These are phyloP conservation scores for Penicillium sp. DNA, from an alignment of 2,329 filamentous ascomycete species.

Conservation along the genomic window DNA sequence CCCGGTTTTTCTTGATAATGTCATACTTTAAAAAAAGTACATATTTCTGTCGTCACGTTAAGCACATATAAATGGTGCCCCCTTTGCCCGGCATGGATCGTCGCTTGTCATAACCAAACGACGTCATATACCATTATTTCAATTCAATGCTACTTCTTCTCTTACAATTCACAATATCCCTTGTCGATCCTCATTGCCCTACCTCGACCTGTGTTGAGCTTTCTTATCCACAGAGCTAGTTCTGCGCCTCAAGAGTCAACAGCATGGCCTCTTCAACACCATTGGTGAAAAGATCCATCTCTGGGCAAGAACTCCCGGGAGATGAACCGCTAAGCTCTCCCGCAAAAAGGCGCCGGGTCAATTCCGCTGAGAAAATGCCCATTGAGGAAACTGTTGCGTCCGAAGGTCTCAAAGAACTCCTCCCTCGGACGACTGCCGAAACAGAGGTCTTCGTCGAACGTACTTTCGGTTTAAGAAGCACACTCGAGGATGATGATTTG, in stretches of 20 bases:
- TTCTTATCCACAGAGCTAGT: background rate
- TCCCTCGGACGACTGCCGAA: background rate
- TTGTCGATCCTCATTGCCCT: background rate
- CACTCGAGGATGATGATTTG: background rate
- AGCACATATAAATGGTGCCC: background rate
- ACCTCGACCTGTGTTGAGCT: background rate
- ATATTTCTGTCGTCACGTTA: background rate
- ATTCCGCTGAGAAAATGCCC: background rate
- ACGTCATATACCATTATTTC: background rate
- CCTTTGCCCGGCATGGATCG: background rate
- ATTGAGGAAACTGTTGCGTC: background rate
- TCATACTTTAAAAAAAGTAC: background rate
- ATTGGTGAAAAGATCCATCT: background rate
- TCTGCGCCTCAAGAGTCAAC: background rate
- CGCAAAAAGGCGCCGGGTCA: slow-evolving; percentile 2
- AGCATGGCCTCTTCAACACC: background rate
- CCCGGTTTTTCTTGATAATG: background rate
- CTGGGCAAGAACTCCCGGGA: background rate
- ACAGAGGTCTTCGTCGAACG: background rate
- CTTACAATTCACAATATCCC: background rate
- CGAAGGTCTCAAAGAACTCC: background rate
- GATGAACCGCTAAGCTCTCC: slow-evolving; percentile 1
- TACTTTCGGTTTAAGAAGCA: background rate
- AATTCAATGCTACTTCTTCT: background rate
- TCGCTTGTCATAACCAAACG: background rate